A percentile compares a stretch with the other conserved stretches of the same genome.
Conservation (phyloP, 352 stramenopile genomes). For the Pythium scleroteichum region DNA sequence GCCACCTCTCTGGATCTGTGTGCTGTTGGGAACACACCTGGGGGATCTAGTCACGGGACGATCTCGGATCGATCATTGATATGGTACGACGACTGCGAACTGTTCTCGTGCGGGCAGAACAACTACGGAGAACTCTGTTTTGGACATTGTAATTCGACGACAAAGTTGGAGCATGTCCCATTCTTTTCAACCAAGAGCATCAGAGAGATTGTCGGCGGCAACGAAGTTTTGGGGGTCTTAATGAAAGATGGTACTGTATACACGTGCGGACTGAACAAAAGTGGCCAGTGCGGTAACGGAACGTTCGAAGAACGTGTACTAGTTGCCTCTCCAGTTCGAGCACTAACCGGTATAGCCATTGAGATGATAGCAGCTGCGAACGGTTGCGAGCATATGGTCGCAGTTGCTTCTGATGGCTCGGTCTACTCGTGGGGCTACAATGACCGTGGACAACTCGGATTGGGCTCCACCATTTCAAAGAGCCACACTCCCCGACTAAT, state of each 20-base stretch:
- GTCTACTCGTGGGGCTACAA: constrained; percentile 90
- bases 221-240: constrained; percentile 84
- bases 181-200: constrained; percentile 83
- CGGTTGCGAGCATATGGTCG: constrained; percentile 87
- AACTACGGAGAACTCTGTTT: constrained; percentile 89
- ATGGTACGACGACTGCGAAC: constrained; percentile 80
- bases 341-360: constrained; percentile 60
- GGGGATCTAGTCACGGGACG: not conserved
- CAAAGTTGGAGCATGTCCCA: constrained; percentile 81
- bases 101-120: constrained; percentile 89
- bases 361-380: constrained; percentile 79
- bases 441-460: constrained; percentile 78
- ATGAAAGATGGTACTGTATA: constrained; percentile 82
- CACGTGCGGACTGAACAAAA: constrained; percentile 89
- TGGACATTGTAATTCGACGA: constrained; percentile 86
- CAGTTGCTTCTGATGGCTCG: constrained; percentile 67
- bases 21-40: not conserved
- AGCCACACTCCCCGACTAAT: constrained; percentile 82
- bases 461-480: constrained; percentile 86
- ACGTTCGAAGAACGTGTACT: constrained; percentile 88
- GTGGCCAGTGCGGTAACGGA: constrained; percentile 83
- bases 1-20: constrained; percentile 4
- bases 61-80: constrained; percentile 22
- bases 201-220: constrained; percentile 72
- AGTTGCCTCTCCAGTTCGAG: constrained; percentile 69